Evolutionary conservation across 225 moss, liverwort and hornwort genomes (phyloP).

Genomic region (Anthoceros angustus): DNA sequence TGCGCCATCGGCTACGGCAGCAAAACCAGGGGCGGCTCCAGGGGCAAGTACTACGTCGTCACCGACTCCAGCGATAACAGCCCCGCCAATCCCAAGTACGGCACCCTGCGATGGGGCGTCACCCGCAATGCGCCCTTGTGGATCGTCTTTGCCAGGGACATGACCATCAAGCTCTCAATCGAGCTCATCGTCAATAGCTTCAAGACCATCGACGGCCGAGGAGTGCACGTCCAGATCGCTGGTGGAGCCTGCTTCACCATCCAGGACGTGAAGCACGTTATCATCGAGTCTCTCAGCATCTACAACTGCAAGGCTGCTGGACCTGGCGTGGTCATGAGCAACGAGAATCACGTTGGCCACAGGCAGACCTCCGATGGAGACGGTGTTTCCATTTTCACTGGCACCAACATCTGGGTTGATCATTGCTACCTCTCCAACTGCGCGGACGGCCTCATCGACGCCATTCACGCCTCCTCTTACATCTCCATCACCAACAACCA

Average conservation of each 20-base stretch:
- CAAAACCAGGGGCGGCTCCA: conserved; percentile 20
- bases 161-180: conserved; percentile 22
- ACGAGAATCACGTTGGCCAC: conserved; percentile 13
- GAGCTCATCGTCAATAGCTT: conserved; percentile 24
- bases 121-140: conserved; percentile 24
- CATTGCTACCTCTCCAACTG: conserved; percentile 30
- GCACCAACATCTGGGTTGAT: conserved; percentile 32
- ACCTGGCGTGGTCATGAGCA: conserved; percentile 18
- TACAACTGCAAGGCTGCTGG: conserved; percentile 15
- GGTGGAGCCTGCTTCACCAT: conserved; percentile 23
- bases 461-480: conserved; percentile 19
- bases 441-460: conserved; percentile 25
- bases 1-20: conserved; percentile 28
- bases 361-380: conserved; percentile 28
- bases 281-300: conserved; percentile 23
- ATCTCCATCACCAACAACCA: conserved; percentile 28
- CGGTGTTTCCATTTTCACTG: conserved; percentile 21
- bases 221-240: conserved; percentile 21
- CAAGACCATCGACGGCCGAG: conserved; percentile 35
- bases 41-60: conserved; percentile 21
- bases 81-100: conserved; percentile 18
- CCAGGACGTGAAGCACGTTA: conserved; percentile 21
- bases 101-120: conserved; percentile 22
- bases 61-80: conserved; percentile 19
- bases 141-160: conserved; percentile 22